Base-by-base conservation (phyloP, 345 rosid species). In the Hibiscus syriacus region DNA sequence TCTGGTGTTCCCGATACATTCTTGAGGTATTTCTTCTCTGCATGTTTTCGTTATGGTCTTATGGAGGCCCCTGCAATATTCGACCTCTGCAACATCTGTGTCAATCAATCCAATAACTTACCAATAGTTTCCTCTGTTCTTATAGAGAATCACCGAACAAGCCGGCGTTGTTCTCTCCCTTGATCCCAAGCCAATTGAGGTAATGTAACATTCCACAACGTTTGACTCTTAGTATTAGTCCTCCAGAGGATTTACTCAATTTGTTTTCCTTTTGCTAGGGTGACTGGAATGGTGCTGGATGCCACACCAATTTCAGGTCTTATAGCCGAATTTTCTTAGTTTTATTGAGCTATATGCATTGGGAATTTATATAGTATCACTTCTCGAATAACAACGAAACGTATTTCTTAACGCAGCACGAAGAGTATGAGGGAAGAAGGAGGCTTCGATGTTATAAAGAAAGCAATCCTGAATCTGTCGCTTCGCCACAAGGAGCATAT, bases 211-310 rank as follows among this genome's bases (percentile, higher is more conserved):
- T 41, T 46, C 32, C 66, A 29, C 27, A 0, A 34, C 13, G 4
- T 26, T 53, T 46, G 23, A 30, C 17, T 70, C 55, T 41, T 60
- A 43, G 4, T 27, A 25, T 64, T 50, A 25, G 41, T 16, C 17
- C 16, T n/a, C 43, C 10, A n/a, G 2, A 25, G 36, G 8, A 14
- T 12, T 45, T 63, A 7, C 19, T 60, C 46, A 23, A 45, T 46
- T 68, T 29, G 63, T 41, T 27, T 57, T 61, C 41, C n/a, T 65
- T 39, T 67, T 45, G 46, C 23, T 79, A 90, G 77, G 99, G 99
- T 63, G 99, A 94, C 71, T 90, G 97, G 99, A 94, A 94, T 26
- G 99, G 99, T 73, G 99, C 99, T 56, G 99, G 99, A 72, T 94
- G 97, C 77, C 99, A 93, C 81, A 90, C 97, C 74, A 94, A 90